Evolutionary conservation across 495 filamentous ascomycete genomes (phyloP).

Genomic region (Amniculicola lignicola): DNA sequence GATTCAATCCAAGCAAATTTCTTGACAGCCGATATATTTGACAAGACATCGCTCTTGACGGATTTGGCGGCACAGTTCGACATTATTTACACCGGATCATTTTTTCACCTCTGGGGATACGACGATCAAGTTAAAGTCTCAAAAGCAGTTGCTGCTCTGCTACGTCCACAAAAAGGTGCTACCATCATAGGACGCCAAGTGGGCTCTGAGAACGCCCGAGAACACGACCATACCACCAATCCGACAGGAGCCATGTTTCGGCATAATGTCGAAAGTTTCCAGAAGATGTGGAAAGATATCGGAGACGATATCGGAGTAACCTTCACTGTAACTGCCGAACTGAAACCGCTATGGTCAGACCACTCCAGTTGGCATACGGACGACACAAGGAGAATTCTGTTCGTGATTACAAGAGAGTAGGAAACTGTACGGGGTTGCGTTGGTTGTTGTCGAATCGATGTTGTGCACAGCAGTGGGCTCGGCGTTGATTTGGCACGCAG

Average conservation of each 20-base stretch:
- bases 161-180: constrained; percentile 45
- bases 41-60: constrained; percentile 40
- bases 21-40: constrained; percentile 53
- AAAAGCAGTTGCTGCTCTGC: constrained; percentile 47
- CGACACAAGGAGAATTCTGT: constrained; percentile 10
- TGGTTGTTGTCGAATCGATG: background rate
- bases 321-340: constrained; percentile 44
- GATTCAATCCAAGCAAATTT: constrained; percentile 48
- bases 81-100: constrained; percentile 53
- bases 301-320: constrained; percentile 46
- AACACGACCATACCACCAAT: constrained; percentile 22
- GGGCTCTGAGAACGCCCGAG: constrained; percentile 41
- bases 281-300: constrained; percentile 52
- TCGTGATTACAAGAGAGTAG: constrained; percentile 10
- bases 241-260: constrained; percentile 39
- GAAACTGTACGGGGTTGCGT: constrained; percentile 4
- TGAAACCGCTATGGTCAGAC: background rate
- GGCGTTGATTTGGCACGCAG: background rate
- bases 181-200: constrained; percentile 51
- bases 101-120: constrained; percentile 62
- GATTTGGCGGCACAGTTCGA: constrained; percentile 49
- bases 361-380: constrained; percentile 4
- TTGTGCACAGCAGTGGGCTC: background rate
- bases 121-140: constrained; percentile 51
- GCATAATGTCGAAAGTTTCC: constrained; percentile 49